These are phyloP conservation scores for Solanum pinnatisectum DNA, from an alignment of 257 asterid genomes.

Conservation along the genomic window DNA sequence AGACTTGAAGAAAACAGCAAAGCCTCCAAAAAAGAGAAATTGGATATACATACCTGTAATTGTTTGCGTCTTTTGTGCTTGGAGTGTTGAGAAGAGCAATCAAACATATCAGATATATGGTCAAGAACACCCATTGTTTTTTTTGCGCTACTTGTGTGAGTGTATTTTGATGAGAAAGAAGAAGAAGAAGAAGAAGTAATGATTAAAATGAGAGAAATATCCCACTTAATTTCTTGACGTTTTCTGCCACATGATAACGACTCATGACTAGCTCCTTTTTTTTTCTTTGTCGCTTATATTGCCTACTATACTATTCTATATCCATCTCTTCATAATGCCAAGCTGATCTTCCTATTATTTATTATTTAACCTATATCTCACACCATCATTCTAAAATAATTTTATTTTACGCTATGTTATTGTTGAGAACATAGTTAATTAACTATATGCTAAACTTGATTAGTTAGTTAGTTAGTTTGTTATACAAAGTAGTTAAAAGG, in stretches of 20 bases:
- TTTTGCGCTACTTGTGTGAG: not conserved
- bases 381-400: too few species aligned
- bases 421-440: too few species aligned
- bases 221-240: not conserved
- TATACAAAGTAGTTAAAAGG: too few species aligned
- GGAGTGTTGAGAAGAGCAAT: conserved; percentile 53
- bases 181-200: not conserved
- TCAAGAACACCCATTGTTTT: conserved; percentile 66
- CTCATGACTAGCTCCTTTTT: not conserved
- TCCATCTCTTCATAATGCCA: not conserved
- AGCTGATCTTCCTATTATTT: too few species aligned
- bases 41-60: conserved; percentile 41
- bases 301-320: not conserved
- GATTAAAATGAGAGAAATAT: not conserved
- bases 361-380: too few species aligned
- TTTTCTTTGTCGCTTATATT: not conserved
- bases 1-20: not conserved
- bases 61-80: conserved; percentile 68
- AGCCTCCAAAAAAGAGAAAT: not conserved
- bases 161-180: not conserved
- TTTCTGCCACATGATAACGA: not conserved
- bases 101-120: conserved; percentile 69
- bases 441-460: too few species aligned
- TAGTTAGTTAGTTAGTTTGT: too few species aligned
- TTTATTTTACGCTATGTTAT: too few species aligned